Evolutionary conservation across 148 eudicot species (phyloP).

Genomic region (Mesembryanthemum crystallinum): DNA sequence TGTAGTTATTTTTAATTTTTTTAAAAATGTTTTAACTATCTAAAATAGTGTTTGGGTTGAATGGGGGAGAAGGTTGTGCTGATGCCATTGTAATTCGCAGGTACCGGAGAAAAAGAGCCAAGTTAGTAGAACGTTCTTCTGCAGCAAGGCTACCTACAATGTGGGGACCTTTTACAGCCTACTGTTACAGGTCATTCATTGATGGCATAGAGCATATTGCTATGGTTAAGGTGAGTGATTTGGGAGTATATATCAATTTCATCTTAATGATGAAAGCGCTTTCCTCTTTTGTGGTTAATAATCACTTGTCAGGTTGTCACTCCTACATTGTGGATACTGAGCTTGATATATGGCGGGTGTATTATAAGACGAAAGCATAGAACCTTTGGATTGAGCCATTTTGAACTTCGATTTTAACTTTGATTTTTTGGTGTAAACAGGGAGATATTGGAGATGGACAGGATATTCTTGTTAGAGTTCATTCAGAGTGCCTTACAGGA

Average conservation of each 20-base stretch:
- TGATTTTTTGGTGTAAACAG: slow-evolving; percentile 34
- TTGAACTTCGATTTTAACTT: not conserved
- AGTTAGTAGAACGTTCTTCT: slow-evolving; percentile 63
- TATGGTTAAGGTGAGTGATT: slow-evolving; percentile 75
- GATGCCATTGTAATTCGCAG: slow-evolving; percentile 36
- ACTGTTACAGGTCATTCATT: slow-evolving; percentile 71
- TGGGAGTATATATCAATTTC: not conserved
- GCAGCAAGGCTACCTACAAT: slow-evolving; percentile 79
- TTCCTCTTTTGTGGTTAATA: not conserved
- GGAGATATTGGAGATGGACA: slow-evolving; percentile 86
- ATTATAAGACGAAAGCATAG: not conserved
- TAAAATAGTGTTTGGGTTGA: too few species aligned
- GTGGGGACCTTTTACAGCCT: slow-evolving; percentile 86
- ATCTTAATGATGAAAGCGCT: not conserved
- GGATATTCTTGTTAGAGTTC: slow-evolving; percentile 81
- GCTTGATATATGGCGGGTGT: too few species aligned
- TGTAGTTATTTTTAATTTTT: too few species aligned
- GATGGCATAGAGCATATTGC: slow-evolving; percentile 95
- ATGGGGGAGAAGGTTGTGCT: not conserved
- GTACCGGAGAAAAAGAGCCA: slow-evolving; percentile 81
- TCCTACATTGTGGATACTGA: too few species aligned
- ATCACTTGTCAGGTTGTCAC: not conserved
- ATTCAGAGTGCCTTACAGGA: slow-evolving; percentile 51
- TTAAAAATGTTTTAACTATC: too few species aligned
- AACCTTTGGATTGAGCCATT: not conserved